Evolutionary conservation across 2,329 filamentous ascomycete species (phyloP).

Genomic region (Neurospora sp.): DNA sequence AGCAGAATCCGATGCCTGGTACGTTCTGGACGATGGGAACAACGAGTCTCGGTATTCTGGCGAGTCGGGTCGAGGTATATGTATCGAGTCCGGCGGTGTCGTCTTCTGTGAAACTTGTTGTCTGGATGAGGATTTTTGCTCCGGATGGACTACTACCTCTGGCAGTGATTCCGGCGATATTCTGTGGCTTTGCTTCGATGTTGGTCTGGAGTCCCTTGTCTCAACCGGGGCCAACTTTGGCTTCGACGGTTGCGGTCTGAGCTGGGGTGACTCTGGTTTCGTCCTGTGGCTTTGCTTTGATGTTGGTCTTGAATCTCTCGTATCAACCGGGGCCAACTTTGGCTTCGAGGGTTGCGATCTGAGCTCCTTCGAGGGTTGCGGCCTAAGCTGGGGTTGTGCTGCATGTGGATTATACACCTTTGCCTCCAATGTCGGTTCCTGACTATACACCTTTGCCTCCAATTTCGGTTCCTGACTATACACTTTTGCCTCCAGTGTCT

Average conservation of each 20-base stretch:
- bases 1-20: constrained; percentile 35
- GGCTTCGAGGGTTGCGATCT: constrained; percentile 11
- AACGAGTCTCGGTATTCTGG: constrained; percentile 25
- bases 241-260: constrained; percentile 10
- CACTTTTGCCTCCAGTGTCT: not conserved
- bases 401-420: not conserved
- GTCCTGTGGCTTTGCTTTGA: not conserved
- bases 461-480: not conserved
- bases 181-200: not conserved
- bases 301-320: constrained; percentile 7
- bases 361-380: constrained; percentile 7
- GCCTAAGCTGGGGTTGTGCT: constrained; percentile 2
- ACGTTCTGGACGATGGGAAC: constrained; percentile 17
- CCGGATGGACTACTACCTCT: constrained; percentile 20
- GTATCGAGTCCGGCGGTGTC: constrained; percentile 42
- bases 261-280: not conserved
- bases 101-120: constrained; percentile 45
- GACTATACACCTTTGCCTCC: not conserved
- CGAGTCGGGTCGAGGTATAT: constrained; percentile 36
- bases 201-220: constrained; percentile 8
- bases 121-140: constrained; percentile 37
- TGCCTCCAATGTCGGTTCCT: not conserved
- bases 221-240: constrained; percentile 15
- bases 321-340: constrained; percentile 13
- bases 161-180: constrained; percentile 3